Percentiles rank a stretch among this genome's conserved stretches.
phyloP scores from a whole-genome alignment of 2,329 filamentous ascomycete species.

The Paraphoma sp. region DNA sequence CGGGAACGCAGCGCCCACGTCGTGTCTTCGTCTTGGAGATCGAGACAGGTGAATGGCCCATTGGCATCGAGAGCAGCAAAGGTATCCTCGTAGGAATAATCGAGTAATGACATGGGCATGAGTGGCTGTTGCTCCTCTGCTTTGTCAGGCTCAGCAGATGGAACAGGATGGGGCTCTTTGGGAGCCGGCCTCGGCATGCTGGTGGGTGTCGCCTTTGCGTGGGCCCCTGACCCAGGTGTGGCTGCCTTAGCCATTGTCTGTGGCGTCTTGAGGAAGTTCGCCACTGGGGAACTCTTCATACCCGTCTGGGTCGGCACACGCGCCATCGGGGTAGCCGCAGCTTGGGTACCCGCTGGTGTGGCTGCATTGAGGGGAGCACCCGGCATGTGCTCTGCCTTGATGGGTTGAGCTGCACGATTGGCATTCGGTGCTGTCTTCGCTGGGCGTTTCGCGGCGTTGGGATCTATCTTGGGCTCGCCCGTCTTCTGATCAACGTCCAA shows the following conservation, averaged over 20 bases:
- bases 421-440: conserved; percentile 28
- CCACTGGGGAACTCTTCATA: conserved; percentile 46
- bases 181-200: conserved; percentile 31
- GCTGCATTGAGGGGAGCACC: conserved; percentile 38
- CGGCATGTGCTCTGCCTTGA: conserved; percentile 45
- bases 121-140: conserved; percentile 36
- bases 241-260: conserved; percentile 41
- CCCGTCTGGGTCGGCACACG: conserved; percentile 46
- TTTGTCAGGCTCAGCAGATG: conserved; percentile 21
- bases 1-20: conserved; percentile 43
- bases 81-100: conserved; percentile 43
- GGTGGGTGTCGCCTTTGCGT: conserved; percentile 41
- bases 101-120: conserved; percentile 35
- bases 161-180: conserved; percentile 30
- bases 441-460: conserved; percentile 26
- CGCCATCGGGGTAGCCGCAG: conserved; percentile 46
- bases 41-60: conserved; percentile 38
- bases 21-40: conserved; percentile 45
- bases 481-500: conserved; percentile 58
- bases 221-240: conserved; percentile 41
- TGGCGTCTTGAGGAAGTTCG: conserved; percentile 48
- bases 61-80: conserved; percentile 41
- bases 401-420: conserved; percentile 30
- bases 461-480: conserved; percentile 42
- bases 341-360: conserved; percentile 42